phyloP scores from a whole-genome alignment of 257 asterid species.

The Striga asiatica region DNA sequence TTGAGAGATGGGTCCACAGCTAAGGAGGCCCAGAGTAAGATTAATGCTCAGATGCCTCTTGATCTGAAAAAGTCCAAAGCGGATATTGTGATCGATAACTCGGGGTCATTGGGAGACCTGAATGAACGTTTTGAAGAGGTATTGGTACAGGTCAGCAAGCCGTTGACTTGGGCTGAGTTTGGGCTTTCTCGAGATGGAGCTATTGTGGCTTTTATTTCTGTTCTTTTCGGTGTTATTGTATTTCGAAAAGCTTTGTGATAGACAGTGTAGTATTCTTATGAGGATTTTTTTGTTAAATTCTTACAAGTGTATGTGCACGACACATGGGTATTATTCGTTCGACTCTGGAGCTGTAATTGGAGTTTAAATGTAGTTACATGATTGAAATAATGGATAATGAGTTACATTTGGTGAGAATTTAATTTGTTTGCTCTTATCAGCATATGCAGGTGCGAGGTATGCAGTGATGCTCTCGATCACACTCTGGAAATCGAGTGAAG shows the following conservation, averaged over 20 bases:
- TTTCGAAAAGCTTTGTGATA: conserved; percentile 35
- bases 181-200: conserved; percentile 72
- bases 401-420: too few relatives aligned
- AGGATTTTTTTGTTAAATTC: too few relatives aligned
- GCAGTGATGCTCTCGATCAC: too few relatives aligned
- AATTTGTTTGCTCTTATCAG: too few relatives aligned
- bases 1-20: conserved; percentile 60
- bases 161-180: conserved; percentile 79
- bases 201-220: conserved; percentile 39
- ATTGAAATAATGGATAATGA: too few relatives aligned
- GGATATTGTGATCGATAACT: conserved; percentile 66
- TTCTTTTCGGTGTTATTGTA: conserved; percentile 41
- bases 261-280: not conserved
- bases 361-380: not conserved
- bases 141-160: conserved; percentile 40
- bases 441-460: too few relatives aligned
- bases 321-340: too few relatives aligned
- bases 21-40: conserved; percentile 67
- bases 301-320: too few relatives aligned
- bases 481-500: too few relatives aligned
- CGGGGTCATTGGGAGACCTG: conserved; percentile 55
- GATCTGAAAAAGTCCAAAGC: conserved; percentile 66
- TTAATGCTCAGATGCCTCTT: conserved; percentile 74
- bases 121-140: conserved; percentile 47
- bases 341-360: too few relatives aligned